Evolutionary conservation across 2,329 filamentous ascomycete species (phyloP).

Genomic region (Dactylonectria macrodidyma): DNA sequence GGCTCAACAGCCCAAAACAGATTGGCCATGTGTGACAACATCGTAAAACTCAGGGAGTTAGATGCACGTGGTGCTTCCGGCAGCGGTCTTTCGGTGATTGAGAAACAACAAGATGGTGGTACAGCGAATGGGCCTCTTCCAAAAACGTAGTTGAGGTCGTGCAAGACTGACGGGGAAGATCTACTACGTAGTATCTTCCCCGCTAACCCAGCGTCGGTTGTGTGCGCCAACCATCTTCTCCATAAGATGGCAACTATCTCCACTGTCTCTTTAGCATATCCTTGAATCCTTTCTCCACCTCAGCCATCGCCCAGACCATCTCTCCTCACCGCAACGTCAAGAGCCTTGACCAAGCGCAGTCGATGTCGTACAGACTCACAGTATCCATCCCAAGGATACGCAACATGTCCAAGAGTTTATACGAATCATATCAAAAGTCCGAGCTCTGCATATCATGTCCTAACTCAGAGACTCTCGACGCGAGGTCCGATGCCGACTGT

Average conservation of each 20-base stretch:
- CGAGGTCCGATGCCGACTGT: conserved; percentile 1
- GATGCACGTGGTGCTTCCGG: conserved; percentile 33
- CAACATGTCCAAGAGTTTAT: not conserved
- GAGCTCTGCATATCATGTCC: not conserved
- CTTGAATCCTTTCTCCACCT: conserved; percentile 7
- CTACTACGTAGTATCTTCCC: conserved; percentile 22
- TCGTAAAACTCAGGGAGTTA: conserved; percentile 27
- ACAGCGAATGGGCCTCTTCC: conserved; percentile 41
- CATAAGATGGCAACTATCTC: conserved; percentile 31
- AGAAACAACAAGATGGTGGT: conserved; percentile 34
- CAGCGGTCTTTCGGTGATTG: conserved; percentile 36
- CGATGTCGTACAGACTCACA: conserved; percentile 22
- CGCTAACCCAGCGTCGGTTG: conserved; percentile 33
- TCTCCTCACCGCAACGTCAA: conserved; percentile 10
- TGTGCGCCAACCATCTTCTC: conserved; percentile 30
- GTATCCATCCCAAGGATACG: conserved; percentile 9
- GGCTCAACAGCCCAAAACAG: conserved; percentile 35
- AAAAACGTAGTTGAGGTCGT: conserved; percentile 37
- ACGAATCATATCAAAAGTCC: conserved; percentile 7
- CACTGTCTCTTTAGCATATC: conserved; percentile 7
- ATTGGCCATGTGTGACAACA: conserved; percentile 41
- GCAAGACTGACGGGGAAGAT: conserved; percentile 42
- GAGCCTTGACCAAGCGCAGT: not conserved
- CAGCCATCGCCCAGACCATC: conserved; percentile 11
- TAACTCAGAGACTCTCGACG: conserved; percentile 3